Evolutionary conservation across 1,284 basidiomycete species (phyloP).

Genomic region (Fomitopsis schrenkii): DNA sequence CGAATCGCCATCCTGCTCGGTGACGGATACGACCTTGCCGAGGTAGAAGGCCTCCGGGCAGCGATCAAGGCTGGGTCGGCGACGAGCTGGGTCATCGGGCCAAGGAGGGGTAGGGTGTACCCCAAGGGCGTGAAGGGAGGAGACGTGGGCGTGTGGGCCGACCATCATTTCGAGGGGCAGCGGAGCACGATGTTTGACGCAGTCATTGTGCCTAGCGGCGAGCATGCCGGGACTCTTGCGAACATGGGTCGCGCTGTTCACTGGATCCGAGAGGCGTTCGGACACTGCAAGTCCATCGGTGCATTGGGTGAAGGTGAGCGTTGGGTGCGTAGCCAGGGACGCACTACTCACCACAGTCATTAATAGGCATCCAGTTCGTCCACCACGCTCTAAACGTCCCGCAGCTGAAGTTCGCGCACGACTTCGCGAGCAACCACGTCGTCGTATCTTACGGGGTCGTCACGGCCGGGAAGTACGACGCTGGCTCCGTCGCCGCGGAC

Average conservation of each 20-base stretch:
- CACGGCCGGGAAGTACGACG: slow-evolving; percentile 47
- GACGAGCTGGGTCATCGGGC: slow-evolving; percentile 65
- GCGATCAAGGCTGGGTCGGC: slow-evolving; percentile 51
- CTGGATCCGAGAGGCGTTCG: slow-evolving; percentile 76
- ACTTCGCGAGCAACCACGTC: slow-evolving; percentile 35
- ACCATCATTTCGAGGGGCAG: slow-evolving; percentile 74
- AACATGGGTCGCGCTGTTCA: slow-evolving; percentile 58
- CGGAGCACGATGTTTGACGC: slow-evolving; percentile 81
- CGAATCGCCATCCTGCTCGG: slow-evolving; percentile 72
- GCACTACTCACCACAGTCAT: not conserved
- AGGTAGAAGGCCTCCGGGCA: slow-evolving; percentile 53
- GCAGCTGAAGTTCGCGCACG: slow-evolving; percentile 34
- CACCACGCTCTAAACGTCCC: slow-evolving; percentile 43
- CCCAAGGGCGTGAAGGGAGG: slow-evolving; percentile 32
- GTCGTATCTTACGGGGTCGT: slow-evolving; percentile 59
- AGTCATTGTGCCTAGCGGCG: slow-evolving; percentile 67
- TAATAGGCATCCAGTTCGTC: slow-evolving; percentile 45
- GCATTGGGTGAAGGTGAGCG: slow-evolving; percentile 61
- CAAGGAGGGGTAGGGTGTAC: slow-evolving; percentile 59
- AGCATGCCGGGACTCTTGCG: slow-evolving; percentile 47
- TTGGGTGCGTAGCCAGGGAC: no score
- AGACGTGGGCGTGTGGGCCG: slow-evolving; percentile 40
- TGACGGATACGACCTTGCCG: slow-evolving; percentile 65
- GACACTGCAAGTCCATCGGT: slow-evolving; percentile 74
- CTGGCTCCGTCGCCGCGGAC: slow-evolving; percentile 36